These are phyloP conservation scores for Tympanopsis confertula DNA, from an alignment of 2,329 filamentous ascomycete species.

Conservation along the genomic window DNA sequence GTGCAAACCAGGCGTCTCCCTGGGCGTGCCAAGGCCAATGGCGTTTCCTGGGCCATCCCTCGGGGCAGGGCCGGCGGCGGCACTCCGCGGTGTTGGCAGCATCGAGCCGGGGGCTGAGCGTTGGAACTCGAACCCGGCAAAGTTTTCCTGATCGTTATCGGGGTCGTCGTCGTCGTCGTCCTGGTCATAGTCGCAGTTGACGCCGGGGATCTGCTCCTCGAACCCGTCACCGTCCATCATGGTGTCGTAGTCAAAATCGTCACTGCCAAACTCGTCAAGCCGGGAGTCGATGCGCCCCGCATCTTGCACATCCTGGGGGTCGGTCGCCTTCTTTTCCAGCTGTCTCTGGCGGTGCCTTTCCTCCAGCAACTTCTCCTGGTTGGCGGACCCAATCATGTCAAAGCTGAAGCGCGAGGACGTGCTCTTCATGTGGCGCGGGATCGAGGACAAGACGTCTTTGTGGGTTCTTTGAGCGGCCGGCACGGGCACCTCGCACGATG, in stretches of 20 bases:
- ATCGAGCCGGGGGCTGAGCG: constrained; percentile 38
- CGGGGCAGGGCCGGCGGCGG: constrained; percentile 36
- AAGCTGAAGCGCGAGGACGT: constrained; percentile 74
- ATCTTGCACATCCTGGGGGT: constrained; percentile 21
- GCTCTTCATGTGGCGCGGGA: constrained; percentile 60
- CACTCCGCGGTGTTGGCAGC: constrained; percentile 34
- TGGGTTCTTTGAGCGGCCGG: constrained; percentile 30
- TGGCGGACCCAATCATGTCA: constrained; percentile 62
- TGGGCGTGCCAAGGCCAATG: constrained; percentile 44
- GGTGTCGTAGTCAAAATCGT: constrained; percentile 46
- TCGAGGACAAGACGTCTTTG: constrained; percentile 29
- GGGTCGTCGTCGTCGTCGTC: constrained; percentile 24
- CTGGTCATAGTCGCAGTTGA: constrained; percentile 24
- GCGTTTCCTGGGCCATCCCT: constrained; percentile 39
- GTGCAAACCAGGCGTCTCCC: constrained; percentile 29
- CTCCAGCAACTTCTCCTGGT: constrained; percentile 58
- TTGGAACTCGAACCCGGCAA: constrained; percentile 46
- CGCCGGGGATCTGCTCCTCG: constrained; percentile 55
- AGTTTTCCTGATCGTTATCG: constrained; percentile 47
- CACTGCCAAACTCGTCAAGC: constrained; percentile 52
- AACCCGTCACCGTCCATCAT: constrained; percentile 55
- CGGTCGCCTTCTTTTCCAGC: constrained; percentile 41
- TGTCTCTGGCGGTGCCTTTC: constrained; percentile 61
- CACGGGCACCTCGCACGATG: constrained; percentile 40
- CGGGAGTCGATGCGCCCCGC: constrained; percentile 35